These are phyloP conservation scores for Picea abies DNA, from an alignment of 83 land plant genomes.

Conservation along the genomic window DNA sequence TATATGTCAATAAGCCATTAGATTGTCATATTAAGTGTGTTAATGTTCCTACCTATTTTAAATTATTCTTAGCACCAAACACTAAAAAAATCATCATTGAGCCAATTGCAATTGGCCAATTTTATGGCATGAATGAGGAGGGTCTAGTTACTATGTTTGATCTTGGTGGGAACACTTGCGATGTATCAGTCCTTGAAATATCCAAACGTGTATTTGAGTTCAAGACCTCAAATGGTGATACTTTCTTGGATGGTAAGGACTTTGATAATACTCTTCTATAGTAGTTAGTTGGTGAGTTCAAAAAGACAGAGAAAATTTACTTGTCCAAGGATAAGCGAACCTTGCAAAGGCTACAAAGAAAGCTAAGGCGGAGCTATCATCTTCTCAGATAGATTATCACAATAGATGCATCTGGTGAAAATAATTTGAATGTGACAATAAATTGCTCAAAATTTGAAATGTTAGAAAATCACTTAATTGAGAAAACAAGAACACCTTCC, in stretches of 20 bases:
- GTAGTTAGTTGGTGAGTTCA: conserved; percentile 41
- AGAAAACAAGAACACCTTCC: conserved; percentile 32
- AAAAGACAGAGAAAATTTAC: conserved; percentile 43
- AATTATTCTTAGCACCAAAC: no score
- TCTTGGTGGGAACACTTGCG: no score
- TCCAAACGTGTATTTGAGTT: no score
- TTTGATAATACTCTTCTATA: conserved; percentile 46
- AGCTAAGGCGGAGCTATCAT: conserved; percentile 54
- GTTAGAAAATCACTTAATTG: conserved; percentile 34
- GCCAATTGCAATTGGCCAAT: no score
- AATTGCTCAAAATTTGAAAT: conserved; percentile 48
- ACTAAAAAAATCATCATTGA: no score
- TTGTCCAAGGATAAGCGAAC: conserved; percentile 37
- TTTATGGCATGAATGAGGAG: no score
- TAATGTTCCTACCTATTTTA: no score
- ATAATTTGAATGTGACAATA: conserved; percentile 45
- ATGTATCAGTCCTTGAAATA: no score
- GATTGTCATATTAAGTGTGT: no score
- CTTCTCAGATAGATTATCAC: conserved; percentile 50
- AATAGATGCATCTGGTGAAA: conserved; percentile 47
- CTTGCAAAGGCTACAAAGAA: conserved; percentile 41
- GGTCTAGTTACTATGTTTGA: no score
- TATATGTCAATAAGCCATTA: no score
- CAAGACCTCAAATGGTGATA: conserved; percentile 30
- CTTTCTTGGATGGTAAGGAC: conserved; percentile 53